Percentiles rank a stretch among this genome's conserved stretches.
Evolutionary conservation across 306 rosid species (phyloP).

Genomic region (Lotus japonicus): DNA sequence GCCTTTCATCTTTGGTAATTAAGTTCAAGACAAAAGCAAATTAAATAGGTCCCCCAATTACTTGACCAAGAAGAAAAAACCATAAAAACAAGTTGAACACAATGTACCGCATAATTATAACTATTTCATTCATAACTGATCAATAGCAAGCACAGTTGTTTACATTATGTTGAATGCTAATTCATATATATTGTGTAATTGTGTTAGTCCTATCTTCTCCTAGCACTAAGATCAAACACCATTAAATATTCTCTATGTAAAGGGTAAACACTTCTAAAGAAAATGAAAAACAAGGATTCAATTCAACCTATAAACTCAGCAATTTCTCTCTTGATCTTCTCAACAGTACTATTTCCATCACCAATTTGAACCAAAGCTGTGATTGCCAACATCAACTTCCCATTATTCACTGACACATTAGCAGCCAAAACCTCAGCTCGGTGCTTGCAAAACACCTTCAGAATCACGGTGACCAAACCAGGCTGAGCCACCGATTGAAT

Average conservation of each 20-base stretch:
- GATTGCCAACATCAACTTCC: constrained; percentile 14
- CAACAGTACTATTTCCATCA: constrained; percentile 2
- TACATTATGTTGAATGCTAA: not conserved
- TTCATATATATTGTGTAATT: not conserved
- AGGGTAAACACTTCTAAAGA: not conserved
- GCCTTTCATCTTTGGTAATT: not conserved
- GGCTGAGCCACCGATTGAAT: constrained; percentile 14
- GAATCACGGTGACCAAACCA: not conserved
- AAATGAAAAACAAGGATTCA: not conserved
- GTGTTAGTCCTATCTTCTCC: too few relatives aligned
- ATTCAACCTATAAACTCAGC: constrained; percentile 17
- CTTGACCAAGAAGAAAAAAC: not conserved
- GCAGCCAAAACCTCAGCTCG: constrained; percentile 31
- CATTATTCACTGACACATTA: constrained; percentile 27
- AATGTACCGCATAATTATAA: not conserved
- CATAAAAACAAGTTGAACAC: not conserved
- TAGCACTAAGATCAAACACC: too few relatives aligned
- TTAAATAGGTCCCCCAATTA: not conserved
- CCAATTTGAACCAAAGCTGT: not conserved
- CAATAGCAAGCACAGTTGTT: too few relatives aligned
- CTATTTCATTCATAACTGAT: not conserved
- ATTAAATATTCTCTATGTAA: too few relatives aligned
- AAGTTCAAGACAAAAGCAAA: not conserved
- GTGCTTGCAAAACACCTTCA: constrained; percentile 28
- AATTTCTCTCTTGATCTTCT: constrained; percentile 33